Base-by-base conservation (phyloP, 345 rosid genomes). In the Citrus maxima region DNA sequence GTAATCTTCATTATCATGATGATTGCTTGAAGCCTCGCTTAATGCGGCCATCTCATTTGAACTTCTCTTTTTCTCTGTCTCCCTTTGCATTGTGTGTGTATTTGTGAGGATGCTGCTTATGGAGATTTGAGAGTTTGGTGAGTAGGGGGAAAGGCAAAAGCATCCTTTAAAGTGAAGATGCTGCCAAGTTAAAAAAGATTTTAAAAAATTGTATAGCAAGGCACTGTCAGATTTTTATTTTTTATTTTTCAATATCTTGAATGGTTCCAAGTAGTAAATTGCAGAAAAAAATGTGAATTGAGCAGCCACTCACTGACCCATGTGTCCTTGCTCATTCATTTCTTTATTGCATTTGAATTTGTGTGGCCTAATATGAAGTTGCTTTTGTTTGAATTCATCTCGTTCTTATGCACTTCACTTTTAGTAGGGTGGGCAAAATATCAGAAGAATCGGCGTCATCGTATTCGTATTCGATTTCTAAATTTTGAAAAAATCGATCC, bases 1-100 rank as follows among this genome's bases (percentile, higher is more conserved):
- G 87, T 81, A 97, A 61, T 89, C 95, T 51, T 92, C 98, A 66
- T 93, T 94, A 28, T 28, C 79, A 38, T 87, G 77, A 32, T 87
- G 78, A 60, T 64, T 84, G 34, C 67, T 79, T 37, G 80, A 18
- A 75, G 64, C 72, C 70, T 77, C 80, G 66, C 64, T 83, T 19
- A 54, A 54, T 84, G 67, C 78, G 51, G 73, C 86, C 80, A 79
- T 64, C 49, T 80, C 82, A 77, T 81, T 35, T 56, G 68, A 40
- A 7, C 16, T 40, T 37, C 7, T 67, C 49, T 74, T 49, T 10
- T 74, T 67, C 28, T 38, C 16, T 70, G 51, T 65, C 56, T 74
- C 65, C 60, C 12, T 22, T 51, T 18, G 56, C 56, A 51, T n/a
- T n/a, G n/a, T 16, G 22, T 16, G 56, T 18, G 56, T 51, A 51